Base-by-base conservation (phyloP, 192 early-diverging fungal genomes). In the Coemansia biformis region DNA sequence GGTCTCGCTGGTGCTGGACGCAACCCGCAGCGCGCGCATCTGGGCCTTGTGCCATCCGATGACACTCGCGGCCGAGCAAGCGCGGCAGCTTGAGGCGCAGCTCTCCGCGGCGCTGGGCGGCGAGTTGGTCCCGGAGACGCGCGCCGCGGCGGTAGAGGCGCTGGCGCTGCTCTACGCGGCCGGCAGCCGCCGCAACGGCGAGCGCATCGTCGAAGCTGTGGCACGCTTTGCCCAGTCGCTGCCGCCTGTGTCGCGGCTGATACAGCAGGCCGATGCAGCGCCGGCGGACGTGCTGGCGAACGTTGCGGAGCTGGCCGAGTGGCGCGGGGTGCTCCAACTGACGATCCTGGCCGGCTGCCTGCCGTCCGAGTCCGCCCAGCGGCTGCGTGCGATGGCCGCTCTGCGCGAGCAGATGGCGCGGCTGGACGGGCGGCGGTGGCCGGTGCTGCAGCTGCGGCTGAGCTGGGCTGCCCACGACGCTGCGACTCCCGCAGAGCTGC, bases 141-240 rank as follows among this genome's bases (percentile, higher is more conserved):
- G 50, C n/a, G 46, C 45, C 10, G 38, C 60, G 1, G 54, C 52
- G 0, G 48, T 56, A 5, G 72, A 75, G 52, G 72, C 65, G 4
- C 47, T 68, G 51, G 72, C 65, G 1, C 63, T 68, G 59, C 63
- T 75, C 11, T 63, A 67, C 21, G 66, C 72, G 16, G 62, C 66
- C 0, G 51, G 43, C 1, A 22, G 51, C 21, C 65, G 57, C 44
- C 65, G 46, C 30, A 47, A 58, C 53, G 54, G 50, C 11, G 53
- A 52, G n/a, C 58, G 58, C 17, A 52, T 73, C 3, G 52, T 60
- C 16, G 46, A 36, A 4, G 69, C 63, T 0, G 48, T 73, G 1
- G 38, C 21, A 1, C 17, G 45, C 11, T 73, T 66, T 44, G 63
- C 40, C 3, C 12, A 24, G 3, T 22, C 42, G 11, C 46, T 62